These are phyloP conservation scores for Paracoccidioides lutzii DNA, from an alignment of 2,329 filamentous ascomycete genomes.

Conservation along the genomic window DNA sequence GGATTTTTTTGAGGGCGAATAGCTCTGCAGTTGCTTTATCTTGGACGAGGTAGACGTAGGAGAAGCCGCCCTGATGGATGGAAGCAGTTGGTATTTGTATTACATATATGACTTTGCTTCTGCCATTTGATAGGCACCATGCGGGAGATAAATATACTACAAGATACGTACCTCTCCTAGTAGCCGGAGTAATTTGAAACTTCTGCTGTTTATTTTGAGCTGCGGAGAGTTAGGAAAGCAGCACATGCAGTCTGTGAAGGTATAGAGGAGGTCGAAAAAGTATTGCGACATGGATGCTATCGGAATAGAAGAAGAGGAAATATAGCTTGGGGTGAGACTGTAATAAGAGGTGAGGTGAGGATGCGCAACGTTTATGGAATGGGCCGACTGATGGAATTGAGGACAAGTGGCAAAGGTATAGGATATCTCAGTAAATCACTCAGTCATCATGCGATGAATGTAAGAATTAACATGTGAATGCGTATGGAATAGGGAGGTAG, in stretches of 20 bases:
- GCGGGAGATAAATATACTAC: not conserved
- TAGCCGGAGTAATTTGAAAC: constrained; percentile 88
- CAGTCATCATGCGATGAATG: not conserved
- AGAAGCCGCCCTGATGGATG: constrained; percentile 71
- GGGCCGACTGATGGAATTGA: not conserved
- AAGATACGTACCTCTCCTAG: constrained; percentile 62
- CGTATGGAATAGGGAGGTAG: too few relatives aligned
- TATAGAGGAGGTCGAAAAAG: constrained; percentile 78
- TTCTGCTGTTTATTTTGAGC: constrained; percentile 86
- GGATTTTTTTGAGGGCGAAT: constrained; percentile 96
- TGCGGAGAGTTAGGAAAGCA: constrained; percentile 93
- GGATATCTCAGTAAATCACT: not conserved
- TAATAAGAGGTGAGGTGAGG: not conserved
- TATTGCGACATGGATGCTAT: constrained; percentile 57
- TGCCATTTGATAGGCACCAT: not conserved
- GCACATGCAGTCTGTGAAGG: constrained; percentile 84
- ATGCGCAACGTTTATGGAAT: not conserved
- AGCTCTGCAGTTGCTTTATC: constrained; percentile 71
- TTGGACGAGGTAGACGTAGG: constrained; percentile 96
- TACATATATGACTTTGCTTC: not conserved
- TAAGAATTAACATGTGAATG: too few relatives aligned
- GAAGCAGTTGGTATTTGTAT: not conserved
- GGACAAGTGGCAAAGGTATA: not conserved
- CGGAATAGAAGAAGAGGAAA: not conserved
- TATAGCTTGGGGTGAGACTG: not conserved